Evolutionary conservation across 108 stramenopile genomes (phyloP).

Genomic region (Pinguiococcus pyrenoidosus): DNA sequence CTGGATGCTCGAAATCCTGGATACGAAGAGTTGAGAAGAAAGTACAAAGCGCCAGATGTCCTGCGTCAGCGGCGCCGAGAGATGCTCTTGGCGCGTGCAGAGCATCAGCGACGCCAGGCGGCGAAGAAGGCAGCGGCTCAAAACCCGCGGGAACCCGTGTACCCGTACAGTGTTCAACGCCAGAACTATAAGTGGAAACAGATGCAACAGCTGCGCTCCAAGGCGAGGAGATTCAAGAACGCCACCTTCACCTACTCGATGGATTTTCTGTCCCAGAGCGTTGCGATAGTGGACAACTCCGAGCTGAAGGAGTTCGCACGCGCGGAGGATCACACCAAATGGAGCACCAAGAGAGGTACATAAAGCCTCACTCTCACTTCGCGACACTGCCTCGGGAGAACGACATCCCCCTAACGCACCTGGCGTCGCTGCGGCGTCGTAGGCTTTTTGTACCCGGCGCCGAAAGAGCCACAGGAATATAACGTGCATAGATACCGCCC

Average conservation of each 20-base stretch:
- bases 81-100: no score
- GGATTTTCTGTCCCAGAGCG: constrained; percentile 29
- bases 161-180: no score
- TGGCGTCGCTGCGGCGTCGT: no score
- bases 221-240: constrained; percentile 3
- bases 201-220: constrained; percentile 14
- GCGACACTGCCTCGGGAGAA: no score
- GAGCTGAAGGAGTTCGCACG: constrained; percentile 7
- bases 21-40: no score
- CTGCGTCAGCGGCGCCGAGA: no score
- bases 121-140: no score
- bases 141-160: neutral
- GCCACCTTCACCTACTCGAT: constrained; percentile 31
- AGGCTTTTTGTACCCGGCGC: constrained; percentile 34
- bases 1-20: no score
- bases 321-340: neutral
- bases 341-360: constrained; percentile 16
- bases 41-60: no score
- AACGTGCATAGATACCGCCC: constrained; percentile 25
- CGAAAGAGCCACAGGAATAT: constrained; percentile 16
- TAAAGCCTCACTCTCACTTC: no score
- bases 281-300: constrained; percentile 28
- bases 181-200: neutral
- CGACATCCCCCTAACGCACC: no score
- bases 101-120: no score